A percentile compares a stretch with the other conserved stretches of the same genome.
phyloP scores from a whole-genome alignment of 2,329 filamentous ascomycete species.

The Colletotrichum liaoningense region DNA sequence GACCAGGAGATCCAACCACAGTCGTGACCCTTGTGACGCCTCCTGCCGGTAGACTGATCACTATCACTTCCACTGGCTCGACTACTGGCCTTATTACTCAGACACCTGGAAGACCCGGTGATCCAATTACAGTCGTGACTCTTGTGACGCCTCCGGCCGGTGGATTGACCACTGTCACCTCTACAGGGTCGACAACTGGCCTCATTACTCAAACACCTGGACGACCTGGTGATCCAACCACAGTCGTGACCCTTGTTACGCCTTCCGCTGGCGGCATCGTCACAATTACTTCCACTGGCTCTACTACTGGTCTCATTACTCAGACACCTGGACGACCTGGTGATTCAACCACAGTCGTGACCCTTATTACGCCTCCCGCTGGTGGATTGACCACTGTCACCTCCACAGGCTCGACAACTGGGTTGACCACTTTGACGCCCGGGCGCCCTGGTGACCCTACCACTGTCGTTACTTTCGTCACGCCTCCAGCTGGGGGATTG shows the following conservation, averaged over 20 bases:
- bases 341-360: too few relatives aligned
- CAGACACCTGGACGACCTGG: neutral
- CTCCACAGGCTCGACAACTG: neutral
- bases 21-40: neutral
- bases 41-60: neutral
- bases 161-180: rapidly evolving
- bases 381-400: neutral
- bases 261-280: too few relatives aligned
- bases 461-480: neutral
- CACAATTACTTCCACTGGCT: too few relatives aligned
- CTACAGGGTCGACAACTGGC: too few relatives aligned
- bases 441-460: neutral
- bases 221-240: neutral
- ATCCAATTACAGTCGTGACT: too few relatives aligned
- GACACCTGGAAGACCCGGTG: too few relatives aligned
- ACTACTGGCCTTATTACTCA: too few relatives aligned
- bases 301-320: neutral
- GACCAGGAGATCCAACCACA: neutral
- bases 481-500: neutral
- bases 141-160: too few relatives aligned
- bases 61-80: neutral
- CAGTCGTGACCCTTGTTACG: neutral
- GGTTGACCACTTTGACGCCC: neutral
- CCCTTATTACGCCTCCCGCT: too few relatives aligned
- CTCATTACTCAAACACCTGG: neutral